Percentiles rank a stretch among this genome's conserved stretches.
phyloP scores from a whole-genome alignment of 306 rosid genomes.

The Castanospermum australe region DNA sequence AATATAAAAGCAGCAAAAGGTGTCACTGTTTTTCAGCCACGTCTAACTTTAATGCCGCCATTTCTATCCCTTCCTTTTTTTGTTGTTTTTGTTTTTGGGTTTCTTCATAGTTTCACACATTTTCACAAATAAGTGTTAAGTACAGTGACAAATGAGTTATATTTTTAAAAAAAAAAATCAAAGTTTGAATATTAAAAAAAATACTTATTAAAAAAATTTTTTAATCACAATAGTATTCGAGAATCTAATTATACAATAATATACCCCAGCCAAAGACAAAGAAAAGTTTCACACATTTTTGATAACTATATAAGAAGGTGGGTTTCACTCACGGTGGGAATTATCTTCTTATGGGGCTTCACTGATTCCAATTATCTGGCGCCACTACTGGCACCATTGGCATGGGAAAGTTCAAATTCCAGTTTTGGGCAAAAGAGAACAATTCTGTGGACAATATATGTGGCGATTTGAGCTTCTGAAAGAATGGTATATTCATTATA shows the following conservation, averaged over 20 bases:
- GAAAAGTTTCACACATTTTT: slow-evolving; percentile 12
- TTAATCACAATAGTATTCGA: too few species aligned
- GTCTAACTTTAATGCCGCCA: slow-evolving; percentile 40
- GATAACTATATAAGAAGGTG: background rate
- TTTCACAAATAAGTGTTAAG: too few species aligned
- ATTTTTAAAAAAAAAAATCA: too few species aligned
- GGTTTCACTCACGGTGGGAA: background rate
- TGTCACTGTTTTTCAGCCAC: slow-evolving; percentile 31
- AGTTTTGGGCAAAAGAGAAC: background rate
- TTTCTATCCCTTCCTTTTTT: background rate
- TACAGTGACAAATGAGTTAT: too few species aligned
- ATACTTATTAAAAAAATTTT: too few species aligned
- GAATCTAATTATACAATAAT: too few species aligned
- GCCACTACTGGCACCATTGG: slow-evolving; percentile 34
- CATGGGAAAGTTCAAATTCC: slow-evolving; percentile 27
- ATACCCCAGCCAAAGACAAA: too few species aligned
- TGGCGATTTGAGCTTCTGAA: slow-evolving; percentile 5
- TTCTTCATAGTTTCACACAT: background rate
- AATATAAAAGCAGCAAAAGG: slow-evolving; percentile 4
- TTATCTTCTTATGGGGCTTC: slow-evolving; percentile 19
- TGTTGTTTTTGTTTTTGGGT: background rate
- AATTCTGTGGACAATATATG: background rate
- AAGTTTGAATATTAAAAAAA: too few species aligned
- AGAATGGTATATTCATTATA: slow-evolving; percentile 2
- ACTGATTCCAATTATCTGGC: slow-evolving; percentile 40